Evolutionary conservation across 2,329 filamentous ascomycete species (phyloP), one percentile per base, ranked within the genome.

Genomic region (Diaporthe aspalathi): DNA sequence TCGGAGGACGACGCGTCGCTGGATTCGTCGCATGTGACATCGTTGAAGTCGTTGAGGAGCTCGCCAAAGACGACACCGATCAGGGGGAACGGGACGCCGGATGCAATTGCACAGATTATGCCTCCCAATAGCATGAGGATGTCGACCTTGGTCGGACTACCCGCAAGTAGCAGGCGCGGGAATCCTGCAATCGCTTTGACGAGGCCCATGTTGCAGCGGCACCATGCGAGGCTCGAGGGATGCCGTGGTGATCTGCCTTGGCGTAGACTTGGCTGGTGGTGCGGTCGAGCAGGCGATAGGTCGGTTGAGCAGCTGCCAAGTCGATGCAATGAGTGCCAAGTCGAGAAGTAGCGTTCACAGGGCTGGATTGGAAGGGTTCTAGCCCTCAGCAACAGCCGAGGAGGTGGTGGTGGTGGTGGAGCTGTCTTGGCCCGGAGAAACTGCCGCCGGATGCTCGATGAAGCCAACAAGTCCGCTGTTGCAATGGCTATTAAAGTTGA

Each of bases 51-150:
- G 76, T 89, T 83, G 74, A 88, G 81, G 5, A 89, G 82, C 75
- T 86, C 80, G 65, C 87, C 85, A 74, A 88, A 89, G n/a, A 88
- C 78, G 67, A 89, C 86, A 29, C 85, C 86, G 68, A 89, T 84
- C n/a, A 88, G 79, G 3, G 86, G 87, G 65, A 88, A 86, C 1
- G 86, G 86, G 3, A 87, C 81, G 20, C 86, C 86, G n/a, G 86
- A 83, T 38, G 83, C 85, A 40, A 75, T 71, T 57, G 74, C 74
- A 38, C 65, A 72, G 7, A 75, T 2, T n/a, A 74, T 68, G 62
- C 73, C 75, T 0, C 69, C 68, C 9, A 56, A 16, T 9, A 76
- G 74, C 63, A 72, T 73, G 32, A 65, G 38, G 0, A 75, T 50
- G 56, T 76, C 75, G 53, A 20, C 27, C 27, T 62, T 73, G 52